Conservation (phyloP, 2,329 filamentous ascomycete genomes). For the Sporothrix phasma region DNA sequence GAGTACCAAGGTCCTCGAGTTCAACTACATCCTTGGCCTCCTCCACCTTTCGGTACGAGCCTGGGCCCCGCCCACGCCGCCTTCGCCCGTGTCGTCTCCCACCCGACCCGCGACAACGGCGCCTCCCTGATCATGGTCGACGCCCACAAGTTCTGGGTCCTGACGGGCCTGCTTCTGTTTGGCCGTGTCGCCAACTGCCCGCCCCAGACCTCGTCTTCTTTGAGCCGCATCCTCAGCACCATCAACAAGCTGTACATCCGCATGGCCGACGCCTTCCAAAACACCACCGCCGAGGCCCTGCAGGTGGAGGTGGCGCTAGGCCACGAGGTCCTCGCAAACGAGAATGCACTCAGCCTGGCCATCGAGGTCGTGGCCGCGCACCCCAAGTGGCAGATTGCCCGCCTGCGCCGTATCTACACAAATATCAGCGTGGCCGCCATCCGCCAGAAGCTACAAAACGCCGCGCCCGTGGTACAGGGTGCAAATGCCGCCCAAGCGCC, state of each 20-base stretch:
- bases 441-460: slow-evolving; percentile 38
- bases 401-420: slow-evolving; percentile 61
- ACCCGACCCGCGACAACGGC: slow-evolving; percentile 52
- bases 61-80: slow-evolving; percentile 54
- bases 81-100: slow-evolving; percentile 55
- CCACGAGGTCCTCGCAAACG: slow-evolving; percentile 52
- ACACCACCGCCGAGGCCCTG: slow-evolving; percentile 43
- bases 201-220: slow-evolving; percentile 40
- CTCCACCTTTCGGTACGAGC: slow-evolving; percentile 50
- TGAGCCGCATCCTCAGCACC: slow-evolving; percentile 46
- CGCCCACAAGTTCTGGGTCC: slow-evolving; percentile 83
- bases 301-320: slow-evolving; percentile 48
- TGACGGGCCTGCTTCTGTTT: slow-evolving; percentile 62
- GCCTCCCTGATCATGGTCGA: slow-evolving; percentile 74
- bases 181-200: slow-evolving; percentile 48
- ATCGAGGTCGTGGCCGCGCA: slow-evolving; percentile 60
- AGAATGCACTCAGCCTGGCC: slow-evolving; percentile 65
- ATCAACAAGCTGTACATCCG: slow-evolving; percentile 38
- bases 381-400: slow-evolving; percentile 64
- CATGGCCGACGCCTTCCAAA: slow-evolving; percentile 44
- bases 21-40: slow-evolving; percentile 59
- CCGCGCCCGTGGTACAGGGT: not conserved
- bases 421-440: slow-evolving; percentile 47
- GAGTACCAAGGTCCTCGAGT: slow-evolving; percentile 49
- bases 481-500: slow-evolving; percentile 18